phyloP scores from a whole-genome alignment of 495 filamentous ascomycete species.

The Oidiodendron maius region DNA sequence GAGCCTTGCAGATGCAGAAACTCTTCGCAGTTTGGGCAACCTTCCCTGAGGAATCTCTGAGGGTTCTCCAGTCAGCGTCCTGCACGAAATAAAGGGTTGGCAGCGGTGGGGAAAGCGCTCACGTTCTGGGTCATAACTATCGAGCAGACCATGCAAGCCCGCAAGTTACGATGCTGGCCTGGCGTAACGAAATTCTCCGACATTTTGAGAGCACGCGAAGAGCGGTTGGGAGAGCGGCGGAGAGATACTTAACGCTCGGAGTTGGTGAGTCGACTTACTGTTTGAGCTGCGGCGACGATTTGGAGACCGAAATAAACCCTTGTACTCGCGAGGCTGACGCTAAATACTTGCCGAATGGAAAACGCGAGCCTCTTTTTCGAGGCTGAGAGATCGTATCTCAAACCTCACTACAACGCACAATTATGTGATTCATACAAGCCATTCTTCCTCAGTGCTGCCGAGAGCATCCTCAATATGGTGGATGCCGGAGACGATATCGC shows the following conservation, averaged over 20 bases:
- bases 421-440: background rate
- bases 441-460: no score
- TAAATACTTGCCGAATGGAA: background rate
- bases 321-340: background rate
- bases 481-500: background rate
- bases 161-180: slow-evolving; percentile 70
- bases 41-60: slow-evolving; percentile 73
- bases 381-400: background rate
- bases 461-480: background rate
- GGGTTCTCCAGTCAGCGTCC: background rate
- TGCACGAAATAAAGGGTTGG: background rate
- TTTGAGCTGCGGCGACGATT: no score
- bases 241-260: no score
- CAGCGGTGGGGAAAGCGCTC: slow-evolving; percentile 25
- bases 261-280: no score
- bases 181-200: slow-evolving; percentile 52
- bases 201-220: no score
- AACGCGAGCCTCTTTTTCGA: background rate
- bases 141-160: slow-evolving; percentile 97
- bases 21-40: slow-evolving; percentile 94
- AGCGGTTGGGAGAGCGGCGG: no score
- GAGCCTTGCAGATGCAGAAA: slow-evolving; percentile 77
- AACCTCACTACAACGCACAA: background rate
- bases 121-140: slow-evolving; percentile 77
- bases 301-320: no score